Evolutionary conservation across 2,329 filamentous ascomycete genomes (phyloP).

Genomic region (Metarhizium guizhouense): DNA sequence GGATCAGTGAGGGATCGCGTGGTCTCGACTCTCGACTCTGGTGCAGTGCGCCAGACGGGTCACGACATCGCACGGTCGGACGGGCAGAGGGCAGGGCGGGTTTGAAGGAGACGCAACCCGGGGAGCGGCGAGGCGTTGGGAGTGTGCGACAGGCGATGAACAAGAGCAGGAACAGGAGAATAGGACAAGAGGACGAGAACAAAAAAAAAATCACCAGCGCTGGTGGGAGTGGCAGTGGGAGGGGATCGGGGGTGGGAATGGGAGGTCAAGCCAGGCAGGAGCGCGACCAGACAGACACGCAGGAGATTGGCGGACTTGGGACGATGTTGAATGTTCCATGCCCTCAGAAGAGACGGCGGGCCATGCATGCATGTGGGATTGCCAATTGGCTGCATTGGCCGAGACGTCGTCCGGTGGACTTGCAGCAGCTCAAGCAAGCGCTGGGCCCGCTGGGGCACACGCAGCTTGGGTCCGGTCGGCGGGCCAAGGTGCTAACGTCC

Average conservation of each 20-base stretch:
- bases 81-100: background rate
- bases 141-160: background rate
- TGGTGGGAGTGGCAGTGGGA: background rate
- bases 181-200: background rate
- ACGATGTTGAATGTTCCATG: background rate
- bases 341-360: background rate
- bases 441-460: too few relatives aligned
- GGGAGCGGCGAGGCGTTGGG: background rate
- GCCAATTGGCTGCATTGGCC: too few relatives aligned
- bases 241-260: background rate
- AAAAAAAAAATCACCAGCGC: background rate
- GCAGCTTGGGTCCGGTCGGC: too few relatives aligned
- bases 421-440: too few relatives aligned
- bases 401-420: too few relatives aligned
- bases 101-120: background rate
- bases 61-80: constrained; percentile 14
- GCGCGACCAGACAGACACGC: background rate
- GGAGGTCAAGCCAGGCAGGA: background rate
- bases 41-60: constrained; percentile 11
- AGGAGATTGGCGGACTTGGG: background rate
- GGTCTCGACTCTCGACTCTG: constrained; percentile 8
- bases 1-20: constrained; percentile 7
- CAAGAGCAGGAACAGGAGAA: background rate
- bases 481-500: too few relatives aligned
- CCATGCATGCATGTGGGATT: background rate